Percentiles rank a stretch among this genome's conserved stretches.
Evolutionary conservation across 176 grass and related monocot species (phyloP).

Genomic region (Hyparrhenia diplandra): DNA sequence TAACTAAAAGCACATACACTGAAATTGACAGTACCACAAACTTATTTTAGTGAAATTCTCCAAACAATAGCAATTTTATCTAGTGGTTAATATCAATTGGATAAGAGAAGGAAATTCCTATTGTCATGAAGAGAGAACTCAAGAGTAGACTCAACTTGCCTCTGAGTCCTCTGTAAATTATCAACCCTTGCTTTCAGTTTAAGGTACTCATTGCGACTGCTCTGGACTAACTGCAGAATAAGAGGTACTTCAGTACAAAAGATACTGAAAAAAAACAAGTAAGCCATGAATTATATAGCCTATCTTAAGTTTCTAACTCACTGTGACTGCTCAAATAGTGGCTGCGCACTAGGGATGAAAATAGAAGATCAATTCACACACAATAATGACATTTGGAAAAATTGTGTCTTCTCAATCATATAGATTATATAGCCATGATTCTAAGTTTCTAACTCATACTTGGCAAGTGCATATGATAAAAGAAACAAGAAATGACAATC

Average conservation of each 20-base stretch:
- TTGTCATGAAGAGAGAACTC: not conserved
- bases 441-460: not conserved
- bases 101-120: not conserved
- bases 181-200: slow-evolving; percentile 75
- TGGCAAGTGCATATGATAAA: not conserved
- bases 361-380: not conserved
- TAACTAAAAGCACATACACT: not conserved
- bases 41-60: not conserved
- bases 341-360: not conserved
- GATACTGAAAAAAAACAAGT: not conserved
- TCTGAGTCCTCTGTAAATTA: slow-evolving; percentile 70
- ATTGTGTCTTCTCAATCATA: not conserved
- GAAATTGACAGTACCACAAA: not conserved
- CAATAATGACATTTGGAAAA: not conserved
- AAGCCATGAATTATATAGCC: too few relatives aligned
- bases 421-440: not conserved
- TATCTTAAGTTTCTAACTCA: too few relatives aligned
- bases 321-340: too few relatives aligned
- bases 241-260: slow-evolving; percentile 12
- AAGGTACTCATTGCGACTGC: slow-evolving; percentile 78
- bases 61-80: not conserved
- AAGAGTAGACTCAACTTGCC: slow-evolving; percentile 34
- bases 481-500: not conserved
- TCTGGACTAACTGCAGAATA: slow-evolving; percentile 70
- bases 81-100: not conserved